Base-by-base conservation (phyloP, 306 rosid species). In the Trifolium pratense region DNA sequence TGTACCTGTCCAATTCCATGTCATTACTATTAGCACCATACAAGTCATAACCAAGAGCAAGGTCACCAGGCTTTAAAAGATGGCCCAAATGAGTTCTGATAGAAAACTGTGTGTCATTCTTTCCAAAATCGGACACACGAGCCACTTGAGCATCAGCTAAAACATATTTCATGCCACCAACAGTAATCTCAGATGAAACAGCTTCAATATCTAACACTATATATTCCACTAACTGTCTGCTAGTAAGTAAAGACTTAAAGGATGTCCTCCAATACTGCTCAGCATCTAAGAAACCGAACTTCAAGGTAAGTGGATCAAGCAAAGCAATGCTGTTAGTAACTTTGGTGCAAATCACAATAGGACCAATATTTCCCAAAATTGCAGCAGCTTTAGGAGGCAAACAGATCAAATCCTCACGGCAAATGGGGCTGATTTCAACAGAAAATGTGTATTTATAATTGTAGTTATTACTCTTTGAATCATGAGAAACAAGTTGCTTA, bases 121-220 rank as follows among this genome's bases (percentile, higher is more conserved):
- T 66, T 11, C 70, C 70, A 1, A 42, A 66, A 42, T 66, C 70
- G 0, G 70, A 66, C 70, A 66, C 37, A 21, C 70, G 70, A 13
- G 70, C 70, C 36, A 66, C 70, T 42, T 66, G 70, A 66, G 70
- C 70, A 21, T 66, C 70, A 42, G 70, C 70, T 39, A 66, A 66
- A 66, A 42, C 37, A 66, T 66, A 66, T 23, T 66, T 66, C 1
- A 36, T 21, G 13, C 70, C 70, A 40, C 70, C 70, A 3, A 66
- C 36, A 14, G 11, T 66, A 21, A 66, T 36, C 55, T 66, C 70
- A 11, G 55, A 21, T 23, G 70, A 66, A 66, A 66, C 55, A 42
- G 15, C 21, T 25, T 66, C 70, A 10, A 66, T 9, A 42, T 66
- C 70, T 34, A 66, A 40, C 36, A 66, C 70, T 7, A 66, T 42